These are phyloP conservation scores for Suillus subalutaceus DNA, from an alignment of 768 basidiomycete genomes.

Conservation along the genomic window DNA sequence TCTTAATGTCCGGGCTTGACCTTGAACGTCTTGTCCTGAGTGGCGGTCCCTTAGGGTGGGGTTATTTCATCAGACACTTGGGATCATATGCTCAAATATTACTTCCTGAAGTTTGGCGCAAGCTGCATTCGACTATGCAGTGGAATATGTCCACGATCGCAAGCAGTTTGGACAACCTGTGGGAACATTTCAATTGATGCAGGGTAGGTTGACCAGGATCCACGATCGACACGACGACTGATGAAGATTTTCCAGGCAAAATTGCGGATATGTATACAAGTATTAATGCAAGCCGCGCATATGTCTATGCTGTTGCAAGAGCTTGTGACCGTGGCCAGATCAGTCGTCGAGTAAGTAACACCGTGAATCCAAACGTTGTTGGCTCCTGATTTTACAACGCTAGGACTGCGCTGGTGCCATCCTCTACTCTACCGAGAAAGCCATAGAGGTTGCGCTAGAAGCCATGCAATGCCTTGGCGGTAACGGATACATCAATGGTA, in stretches of 20 bases:
- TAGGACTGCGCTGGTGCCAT: slow-evolving; percentile 97
- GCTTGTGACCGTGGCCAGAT: slow-evolving; percentile 83
- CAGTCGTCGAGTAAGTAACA: slow-evolving; percentile 67
- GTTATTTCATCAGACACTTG: slow-evolving; percentile 4
- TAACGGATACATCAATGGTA: slow-evolving; percentile 95
- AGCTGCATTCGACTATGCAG: slow-evolving; percentile 85
- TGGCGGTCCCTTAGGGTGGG: slow-evolving; percentile 88
- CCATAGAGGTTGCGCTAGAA: slow-evolving; percentile 88
- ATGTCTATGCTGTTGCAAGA: slow-evolving; percentile 90
- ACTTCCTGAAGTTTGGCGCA: slow-evolving; percentile 73
- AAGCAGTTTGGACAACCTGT: slow-evolving; percentile 89
- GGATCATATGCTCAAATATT: slow-evolving; percentile 12
- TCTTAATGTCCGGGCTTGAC: slow-evolving; percentile 95
- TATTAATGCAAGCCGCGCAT: slow-evolving; percentile 83
- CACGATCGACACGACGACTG: background rate
- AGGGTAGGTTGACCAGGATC: slow-evolving; percentile 55
- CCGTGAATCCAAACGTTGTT: background rate
- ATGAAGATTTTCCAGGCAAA: slow-evolving; percentile 51
- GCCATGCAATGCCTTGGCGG: slow-evolving; percentile 94
- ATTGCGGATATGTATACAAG: slow-evolving; percentile 96
- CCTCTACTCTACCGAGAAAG: slow-evolving; percentile 89
- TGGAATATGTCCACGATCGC: slow-evolving; percentile 91
- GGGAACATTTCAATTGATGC: slow-evolving; percentile 94
- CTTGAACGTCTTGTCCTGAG: slow-evolving; percentile 89
- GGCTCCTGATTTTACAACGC: slow-evolving; percentile 14